Evolutionary conservation across 2,329 filamentous ascomycete genomes (phyloP).

Genomic region (Aurifilum marmelostoma): DNA sequence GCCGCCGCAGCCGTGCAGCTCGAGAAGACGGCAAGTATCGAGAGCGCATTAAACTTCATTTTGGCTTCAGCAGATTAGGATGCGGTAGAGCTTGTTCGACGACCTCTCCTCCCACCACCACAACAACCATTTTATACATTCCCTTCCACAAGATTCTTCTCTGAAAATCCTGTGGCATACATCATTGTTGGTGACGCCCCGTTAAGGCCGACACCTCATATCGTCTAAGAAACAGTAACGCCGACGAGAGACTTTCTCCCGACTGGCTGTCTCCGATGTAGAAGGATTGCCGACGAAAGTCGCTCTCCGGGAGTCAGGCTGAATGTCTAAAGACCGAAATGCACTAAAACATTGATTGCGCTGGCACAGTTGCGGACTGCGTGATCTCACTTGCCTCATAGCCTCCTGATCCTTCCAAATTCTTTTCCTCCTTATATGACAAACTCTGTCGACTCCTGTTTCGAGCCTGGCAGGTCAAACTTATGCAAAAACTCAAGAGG

Average conservation of each 20-base stretch:
- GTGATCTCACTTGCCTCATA: not conserved
- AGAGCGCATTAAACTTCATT: conserved; percentile 4
- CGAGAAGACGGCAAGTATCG: conserved; percentile 9
- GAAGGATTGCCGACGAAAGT: not conserved
- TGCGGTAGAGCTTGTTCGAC: not conserved
- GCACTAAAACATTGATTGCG: not conserved
- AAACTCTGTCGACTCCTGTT: not conserved
- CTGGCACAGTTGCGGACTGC: not conserved
- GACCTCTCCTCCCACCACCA: not conserved
- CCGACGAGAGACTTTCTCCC: not conserved
- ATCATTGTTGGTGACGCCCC: not conserved
- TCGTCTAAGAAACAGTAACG: not conserved
- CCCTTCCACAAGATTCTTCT: not conserved
- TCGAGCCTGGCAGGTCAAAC: not conserved
- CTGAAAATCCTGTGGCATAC: not conserved
- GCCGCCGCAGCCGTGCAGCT: not conserved
- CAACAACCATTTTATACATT: not conserved
- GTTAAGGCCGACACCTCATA: not conserved
- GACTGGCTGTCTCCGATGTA: not conserved
- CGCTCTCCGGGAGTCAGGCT: not conserved
- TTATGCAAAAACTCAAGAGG: not conserved
- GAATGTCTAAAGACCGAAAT: not conserved
- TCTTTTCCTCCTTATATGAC: not conserved
- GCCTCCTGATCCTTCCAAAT: not conserved
- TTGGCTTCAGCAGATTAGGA: not conserved